A percentile compares a stretch with the other conserved stretches of the same genome.
Conservation (phyloP, 805 yeast species). For the Cyberlindnera nakhonratchasimensis region DNA sequence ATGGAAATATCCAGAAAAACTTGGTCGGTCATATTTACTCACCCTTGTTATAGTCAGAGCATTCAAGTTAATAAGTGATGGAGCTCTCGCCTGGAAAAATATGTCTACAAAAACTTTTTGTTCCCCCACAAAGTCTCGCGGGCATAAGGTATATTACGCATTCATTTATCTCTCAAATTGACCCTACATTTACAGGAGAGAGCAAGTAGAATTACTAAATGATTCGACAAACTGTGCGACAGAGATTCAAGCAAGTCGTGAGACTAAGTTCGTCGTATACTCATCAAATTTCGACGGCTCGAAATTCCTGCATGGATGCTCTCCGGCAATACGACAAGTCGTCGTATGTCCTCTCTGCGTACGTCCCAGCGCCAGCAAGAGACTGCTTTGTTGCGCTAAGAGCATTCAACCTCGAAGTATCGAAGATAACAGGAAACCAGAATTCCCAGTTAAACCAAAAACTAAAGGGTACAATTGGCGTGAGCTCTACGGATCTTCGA, state of each 20-base stretch:
- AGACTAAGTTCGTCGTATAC: slow-evolving; percentile 4
- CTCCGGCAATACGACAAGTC: slow-evolving; percentile 48
- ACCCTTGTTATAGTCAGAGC: background rate
- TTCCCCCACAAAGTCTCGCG: background rate
- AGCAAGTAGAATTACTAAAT: too few relatives aligned
- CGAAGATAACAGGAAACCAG: slow-evolving; percentile 35
- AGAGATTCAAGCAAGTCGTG: background rate
- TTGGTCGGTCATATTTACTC: background rate
- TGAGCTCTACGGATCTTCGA: slow-evolving; percentile 39
- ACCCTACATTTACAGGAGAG: too few relatives aligned
- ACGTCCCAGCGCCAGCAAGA: slow-evolving; percentile 61
- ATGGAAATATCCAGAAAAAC: slow-evolving; percentile 52
- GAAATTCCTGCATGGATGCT: slow-evolving; percentile 6
- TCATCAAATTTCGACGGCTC: slow-evolving; percentile 10
- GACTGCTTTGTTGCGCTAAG: slow-evolving; percentile 61
- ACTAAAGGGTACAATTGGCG: slow-evolving; percentile 19
- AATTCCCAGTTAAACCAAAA: slow-evolving; percentile 33
- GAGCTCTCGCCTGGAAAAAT: too few relatives aligned
- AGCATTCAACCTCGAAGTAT: slow-evolving; percentile 63
- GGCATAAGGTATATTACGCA: background rate
- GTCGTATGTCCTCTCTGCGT: slow-evolving; percentile 61
- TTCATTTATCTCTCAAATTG: too few relatives aligned
- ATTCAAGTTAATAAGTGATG: too few relatives aligned
- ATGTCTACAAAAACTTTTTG: background rate
- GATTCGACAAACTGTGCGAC: background rate